phyloP scores from a whole-genome alignment of 495 filamentous ascomycete genomes.

The Penicillium coffeae region DNA sequence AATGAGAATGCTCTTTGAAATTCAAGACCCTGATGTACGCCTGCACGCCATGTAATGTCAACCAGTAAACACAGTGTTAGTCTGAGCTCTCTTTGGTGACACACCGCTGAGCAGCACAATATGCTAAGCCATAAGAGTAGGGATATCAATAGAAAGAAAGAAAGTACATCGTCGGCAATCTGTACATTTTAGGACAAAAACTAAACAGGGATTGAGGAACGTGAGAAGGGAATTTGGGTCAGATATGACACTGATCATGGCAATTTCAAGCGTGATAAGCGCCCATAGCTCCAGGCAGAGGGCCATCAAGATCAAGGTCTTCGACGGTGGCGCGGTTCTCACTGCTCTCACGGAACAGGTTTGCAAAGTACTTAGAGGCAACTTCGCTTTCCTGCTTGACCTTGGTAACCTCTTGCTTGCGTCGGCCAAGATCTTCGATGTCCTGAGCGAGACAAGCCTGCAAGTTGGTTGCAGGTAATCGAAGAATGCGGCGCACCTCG shows the following conservation, averaged over 20 bases:
- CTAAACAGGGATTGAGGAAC: neutral
- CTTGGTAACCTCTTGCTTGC: conserved; percentile 75
- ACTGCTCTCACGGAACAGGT: conserved; percentile 71
- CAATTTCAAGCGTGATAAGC: conserved; percentile 21
- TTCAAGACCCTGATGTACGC: conserved; percentile 19
- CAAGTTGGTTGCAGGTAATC: conserved; percentile 77
- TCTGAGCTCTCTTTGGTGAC: neutral
- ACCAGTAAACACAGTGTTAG: neutral
- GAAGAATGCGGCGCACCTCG: conserved; percentile 82
- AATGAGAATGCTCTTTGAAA: conserved; percentile 24
- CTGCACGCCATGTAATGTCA: conserved; percentile 17
- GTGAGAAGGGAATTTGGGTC: neutral
- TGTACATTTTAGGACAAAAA: conserved; percentile 12
- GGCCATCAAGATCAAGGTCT: conserved; percentile 73
- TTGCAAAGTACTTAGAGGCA: conserved; percentile 81
- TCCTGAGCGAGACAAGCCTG: conserved; percentile 73
- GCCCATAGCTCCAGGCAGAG: conserved; percentile 39
- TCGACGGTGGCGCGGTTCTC: conserved; percentile 71
- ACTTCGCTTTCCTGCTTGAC: conserved; percentile 69
- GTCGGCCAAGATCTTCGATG: conserved; percentile 73
- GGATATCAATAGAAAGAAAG: conserved; percentile 12
- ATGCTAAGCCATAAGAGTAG: conserved; percentile 8
- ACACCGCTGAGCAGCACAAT: neutral
- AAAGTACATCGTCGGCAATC: neutral
- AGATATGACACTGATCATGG: conserved; percentile 1